phyloP scores from a whole-genome alignment of 2,329 filamentous ascomycete species.

The Blastomyces gilchristii region DNA sequence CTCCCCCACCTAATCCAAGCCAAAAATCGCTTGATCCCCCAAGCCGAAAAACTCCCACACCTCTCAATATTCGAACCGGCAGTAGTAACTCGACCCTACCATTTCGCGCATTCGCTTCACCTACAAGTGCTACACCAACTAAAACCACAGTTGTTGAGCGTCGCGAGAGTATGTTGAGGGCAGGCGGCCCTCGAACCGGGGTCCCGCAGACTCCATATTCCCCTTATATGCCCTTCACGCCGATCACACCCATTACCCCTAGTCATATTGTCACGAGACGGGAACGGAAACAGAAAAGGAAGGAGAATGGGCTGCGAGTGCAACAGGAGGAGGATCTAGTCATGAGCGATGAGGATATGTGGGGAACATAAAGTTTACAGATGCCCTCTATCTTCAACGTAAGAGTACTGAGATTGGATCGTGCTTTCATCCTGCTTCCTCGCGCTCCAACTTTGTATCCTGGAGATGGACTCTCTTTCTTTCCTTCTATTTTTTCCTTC shows the following conservation, averaged over 20 bases:
- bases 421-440: neutral
- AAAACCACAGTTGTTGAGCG: conserved; percentile 42
- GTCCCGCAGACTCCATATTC: conserved; percentile 40
- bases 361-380: conserved; percentile 25
- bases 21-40: conserved; percentile 23
- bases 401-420: neutral
- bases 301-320: conserved; percentile 35
- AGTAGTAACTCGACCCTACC: conserved; percentile 31
- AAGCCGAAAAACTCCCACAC: conserved; percentile 22
- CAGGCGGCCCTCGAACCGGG: conserved; percentile 36
- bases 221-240: conserved; percentile 43
- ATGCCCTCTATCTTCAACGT: neutral
- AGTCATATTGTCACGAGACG: conserved; percentile 37
- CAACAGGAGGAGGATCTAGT: conserved; percentile 40
- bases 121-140: conserved; percentile 37
- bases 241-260: conserved; percentile 41
- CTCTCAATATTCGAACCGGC: conserved; percentile 24
- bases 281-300: conserved; percentile 34
- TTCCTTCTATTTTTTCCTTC: neutral
- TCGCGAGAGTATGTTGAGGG: conserved; percentile 25
- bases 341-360: conserved; percentile 37
- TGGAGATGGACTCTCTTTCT: neutral
- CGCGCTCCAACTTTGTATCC: neutral
- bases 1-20: conserved; percentile 44
- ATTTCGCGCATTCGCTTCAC: conserved; percentile 35